Conservation (phyloP, 2,329 filamentous ascomycete genomes). For the Monilinia fructicola region DNA sequence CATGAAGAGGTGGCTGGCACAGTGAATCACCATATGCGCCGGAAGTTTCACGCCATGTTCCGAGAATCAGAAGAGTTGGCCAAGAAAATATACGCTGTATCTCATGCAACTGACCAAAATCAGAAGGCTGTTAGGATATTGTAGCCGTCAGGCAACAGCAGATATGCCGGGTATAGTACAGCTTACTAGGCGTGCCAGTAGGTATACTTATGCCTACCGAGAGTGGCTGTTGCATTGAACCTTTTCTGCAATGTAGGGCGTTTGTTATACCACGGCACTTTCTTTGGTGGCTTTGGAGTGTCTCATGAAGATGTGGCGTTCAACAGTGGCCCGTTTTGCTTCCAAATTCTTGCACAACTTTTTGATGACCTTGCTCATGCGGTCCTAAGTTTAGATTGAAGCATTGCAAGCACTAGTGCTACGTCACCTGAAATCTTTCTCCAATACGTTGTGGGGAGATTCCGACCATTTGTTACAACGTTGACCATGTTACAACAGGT, state of each 20-base stretch:
- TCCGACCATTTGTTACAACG: not conserved
- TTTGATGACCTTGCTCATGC: not conserved
- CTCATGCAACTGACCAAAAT: conserved; percentile 13
- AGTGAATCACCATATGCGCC: not conserved
- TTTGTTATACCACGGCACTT: not conserved
- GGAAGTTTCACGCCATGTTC: not conserved
- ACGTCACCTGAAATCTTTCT: conserved; percentile 4
- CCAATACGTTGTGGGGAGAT: not conserved
- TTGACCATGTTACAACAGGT: not conserved
- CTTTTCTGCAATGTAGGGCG: not conserved
- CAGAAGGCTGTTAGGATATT: conserved; percentile 1
- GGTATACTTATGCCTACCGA: not conserved
- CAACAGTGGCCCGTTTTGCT: not conserved
- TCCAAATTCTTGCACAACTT: not conserved
- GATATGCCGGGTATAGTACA: not conserved
- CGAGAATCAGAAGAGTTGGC: conserved; percentile 2
- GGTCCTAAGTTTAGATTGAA: conserved; percentile 7
- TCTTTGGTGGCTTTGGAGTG: not conserved
- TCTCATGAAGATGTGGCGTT: conserved; percentile 6
- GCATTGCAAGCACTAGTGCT: not conserved
- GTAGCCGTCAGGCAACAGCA: conserved; percentile 12
- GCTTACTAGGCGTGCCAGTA: not conserved
- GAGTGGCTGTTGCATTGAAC: not conserved
- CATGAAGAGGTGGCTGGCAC: not conserved
- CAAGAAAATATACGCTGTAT: conserved; percentile 2